Evolutionary conservation across 2,329 filamentous ascomycete species (phyloP), one percentile per base, ranked within the genome.

Genomic region (Colletotrichum liaoningense): DNA sequence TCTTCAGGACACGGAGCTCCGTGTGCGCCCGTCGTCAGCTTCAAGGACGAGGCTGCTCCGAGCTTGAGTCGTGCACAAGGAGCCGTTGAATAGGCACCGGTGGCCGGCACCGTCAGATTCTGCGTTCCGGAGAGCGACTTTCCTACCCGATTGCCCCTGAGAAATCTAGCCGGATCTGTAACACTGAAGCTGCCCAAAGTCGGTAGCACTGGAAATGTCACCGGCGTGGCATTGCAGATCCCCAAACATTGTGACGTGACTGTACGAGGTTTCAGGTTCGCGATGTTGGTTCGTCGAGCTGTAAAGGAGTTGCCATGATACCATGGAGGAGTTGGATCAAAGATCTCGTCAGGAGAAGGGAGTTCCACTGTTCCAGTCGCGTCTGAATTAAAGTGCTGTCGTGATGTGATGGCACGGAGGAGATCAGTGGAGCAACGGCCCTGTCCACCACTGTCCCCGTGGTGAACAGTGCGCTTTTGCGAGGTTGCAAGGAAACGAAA

Each of bases 361-460:
- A 63, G 68, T 67, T 74, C 63, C 62, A 72, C 54, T 62, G 67
- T 67, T 74, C 63, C 62, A 72, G 58, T 62, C 38, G 57, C 63
- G 72, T 74, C 68, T 67, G 63, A 42, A 68, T 49, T 60, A 74
- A 14, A 74, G 72, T 74, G 52, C 69, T 26, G 22, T 67, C 62
- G 62, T 22, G 28, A 73, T 49, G 54, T 62, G 72, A 63, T 46
- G 57, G 46, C 28, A 63, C 14, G 9, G 56, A 22, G 49, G 9
- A 49, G 26, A 66, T 63, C 67, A 54, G 70, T 72, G 71, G 71
- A 58, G 67, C 60, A 46, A 38, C 30, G 33, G 68, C 38, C 42
- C 6, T 64, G 24, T 22, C 19, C n/a, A 35, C 8, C 35, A 30
- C 56, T 49, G 71, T 26, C 49, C 49, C 35, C 49, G n/a, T 1